phyloP scores from a whole-genome alignment of 495 filamentous ascomycete genomes.

The Annulohypoxylon stygium region DNA sequence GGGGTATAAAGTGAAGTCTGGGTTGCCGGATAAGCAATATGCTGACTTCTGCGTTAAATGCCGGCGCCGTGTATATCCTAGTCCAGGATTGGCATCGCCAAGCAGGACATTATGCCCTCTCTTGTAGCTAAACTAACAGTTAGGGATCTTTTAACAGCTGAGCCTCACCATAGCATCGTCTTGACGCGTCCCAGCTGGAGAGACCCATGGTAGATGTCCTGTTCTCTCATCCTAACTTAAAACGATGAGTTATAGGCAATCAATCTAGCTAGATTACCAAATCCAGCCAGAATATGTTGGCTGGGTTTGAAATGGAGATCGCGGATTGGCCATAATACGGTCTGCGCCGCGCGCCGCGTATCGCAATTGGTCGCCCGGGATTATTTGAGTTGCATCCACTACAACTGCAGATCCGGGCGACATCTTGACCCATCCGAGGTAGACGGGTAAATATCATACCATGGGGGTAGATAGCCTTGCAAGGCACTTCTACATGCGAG shows the following conservation, averaged over 20 bases:
- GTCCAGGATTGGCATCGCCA: not conserved
- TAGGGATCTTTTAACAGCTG: not conserved
- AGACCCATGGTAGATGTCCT: conserved; percentile 3
- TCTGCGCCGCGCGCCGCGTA: conserved; percentile 17
- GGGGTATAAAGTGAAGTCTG: not conserved
- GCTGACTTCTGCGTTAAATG: not conserved
- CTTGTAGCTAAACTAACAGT: too few relatives aligned
- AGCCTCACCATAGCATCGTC: not conserved
- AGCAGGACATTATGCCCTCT: not conserved
- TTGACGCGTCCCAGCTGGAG: not conserved
- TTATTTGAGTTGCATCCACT: conserved; percentile 2
- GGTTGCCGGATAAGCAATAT: not conserved
- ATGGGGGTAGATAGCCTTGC: conserved; percentile 10
- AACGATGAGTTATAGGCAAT: not conserved
- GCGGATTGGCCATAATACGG: conserved; percentile 32
- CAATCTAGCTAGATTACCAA: not conserved
- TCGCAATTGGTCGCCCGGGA: not conserved
- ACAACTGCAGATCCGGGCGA: not conserved
- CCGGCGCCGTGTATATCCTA: not conserved
- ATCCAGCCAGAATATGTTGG: not conserved
- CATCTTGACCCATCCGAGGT: not conserved
- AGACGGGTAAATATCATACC: not conserved
- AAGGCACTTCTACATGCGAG: conserved; percentile 16
- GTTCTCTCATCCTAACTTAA: not conserved
- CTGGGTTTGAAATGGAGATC: not conserved